Conservation (phyloP, 139 green algal genomes). For the Chlamydomonas schloesseri region DNA sequence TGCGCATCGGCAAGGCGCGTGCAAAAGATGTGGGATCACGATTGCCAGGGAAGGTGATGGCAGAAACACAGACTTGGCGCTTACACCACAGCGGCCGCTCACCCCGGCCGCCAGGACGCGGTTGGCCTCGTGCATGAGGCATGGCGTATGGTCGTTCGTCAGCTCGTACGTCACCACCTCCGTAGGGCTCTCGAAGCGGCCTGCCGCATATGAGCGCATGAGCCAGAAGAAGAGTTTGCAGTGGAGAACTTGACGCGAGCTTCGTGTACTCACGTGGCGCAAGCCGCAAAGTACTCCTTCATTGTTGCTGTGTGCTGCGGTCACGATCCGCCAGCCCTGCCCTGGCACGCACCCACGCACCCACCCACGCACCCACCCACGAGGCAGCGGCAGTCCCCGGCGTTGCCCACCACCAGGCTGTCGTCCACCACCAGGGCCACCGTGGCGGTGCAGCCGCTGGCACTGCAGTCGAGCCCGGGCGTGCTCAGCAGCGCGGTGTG, state of each 20-base stretch:
- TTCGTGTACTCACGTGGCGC: no score
- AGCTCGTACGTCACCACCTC: conserved; percentile 53
- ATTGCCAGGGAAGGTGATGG: no score
- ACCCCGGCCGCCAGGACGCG: conserved; percentile 59
- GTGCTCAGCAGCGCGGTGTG: conserved; percentile 12
- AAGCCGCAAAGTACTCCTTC: no score
- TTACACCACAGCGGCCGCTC: neutral
- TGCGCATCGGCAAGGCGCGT: no score
- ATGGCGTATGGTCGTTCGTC: conserved; percentile 67
- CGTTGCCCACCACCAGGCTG: conserved; percentile 49
- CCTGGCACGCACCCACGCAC: no score
- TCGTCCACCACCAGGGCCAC: conserved; percentile 45
- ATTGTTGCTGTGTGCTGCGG: no score
- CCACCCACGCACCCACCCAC: conserved; percentile 47
- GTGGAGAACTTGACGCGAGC: no score
- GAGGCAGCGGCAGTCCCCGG: conserved; percentile 67
- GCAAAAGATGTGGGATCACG: no score
- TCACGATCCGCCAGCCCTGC: no score
- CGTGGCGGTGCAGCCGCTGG: conserved; percentile 17
- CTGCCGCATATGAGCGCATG: conserved; percentile 34
- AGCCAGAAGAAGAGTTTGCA: no score
- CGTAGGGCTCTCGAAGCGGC: conserved; percentile 41
- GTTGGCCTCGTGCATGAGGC: conserved; percentile 56
- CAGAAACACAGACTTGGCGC: no score
- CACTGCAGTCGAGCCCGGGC: conserved; percentile 5